Percentiles rank a stretch among this genome's conserved stretches.
Conservation (phyloP, 352 stramenopile genomes). For the Elongisporangium senticosum region DNA sequence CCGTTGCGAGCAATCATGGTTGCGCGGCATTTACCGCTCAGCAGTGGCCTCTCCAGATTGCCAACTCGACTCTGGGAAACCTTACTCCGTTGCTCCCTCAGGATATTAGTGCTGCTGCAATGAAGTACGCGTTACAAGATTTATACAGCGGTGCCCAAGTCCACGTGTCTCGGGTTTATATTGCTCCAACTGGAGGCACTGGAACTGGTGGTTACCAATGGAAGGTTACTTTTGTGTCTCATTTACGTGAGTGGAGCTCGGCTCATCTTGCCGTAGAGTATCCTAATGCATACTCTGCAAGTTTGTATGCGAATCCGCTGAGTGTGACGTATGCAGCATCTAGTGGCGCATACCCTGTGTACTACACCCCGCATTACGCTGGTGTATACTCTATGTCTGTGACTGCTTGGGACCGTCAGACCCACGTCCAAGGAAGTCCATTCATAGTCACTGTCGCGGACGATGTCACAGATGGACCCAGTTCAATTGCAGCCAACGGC, state of each 20-base stretch:
- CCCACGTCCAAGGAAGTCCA: conserved; percentile 85
- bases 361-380: conserved; percentile 88
- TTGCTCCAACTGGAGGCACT: conserved; percentile 11
- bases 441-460: conserved; percentile 82
- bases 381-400: conserved; percentile 89
- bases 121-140: conserved; percentile 67
- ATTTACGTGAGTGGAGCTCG: conserved; percentile 72
- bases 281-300: conserved; percentile 26
- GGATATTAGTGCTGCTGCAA: conserved; percentile 40
- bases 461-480: conserved; percentile 60
- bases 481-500: conserved; percentile 61
- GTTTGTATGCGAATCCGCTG: conserved; percentile 41
- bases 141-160: conserved; percentile 36
- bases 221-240: conserved; percentile 89
- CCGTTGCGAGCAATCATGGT: conserved; percentile 48
- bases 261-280: conserved; percentile 75
- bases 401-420: conserved; percentile 51
- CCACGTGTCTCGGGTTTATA: conserved; percentile 25
- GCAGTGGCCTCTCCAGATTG: conserved; percentile 35
- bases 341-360: conserved; percentile 86
- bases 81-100: conserved; percentile 64
- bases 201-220: conserved; percentile 64
- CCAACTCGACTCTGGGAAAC: conserved; percentile 11
- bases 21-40: conserved; percentile 42
- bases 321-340: conserved; percentile 42